Base-by-base conservation (phyloP, 192 early-diverging fungal genomes). In the Paraglomus occultum region DNA sequence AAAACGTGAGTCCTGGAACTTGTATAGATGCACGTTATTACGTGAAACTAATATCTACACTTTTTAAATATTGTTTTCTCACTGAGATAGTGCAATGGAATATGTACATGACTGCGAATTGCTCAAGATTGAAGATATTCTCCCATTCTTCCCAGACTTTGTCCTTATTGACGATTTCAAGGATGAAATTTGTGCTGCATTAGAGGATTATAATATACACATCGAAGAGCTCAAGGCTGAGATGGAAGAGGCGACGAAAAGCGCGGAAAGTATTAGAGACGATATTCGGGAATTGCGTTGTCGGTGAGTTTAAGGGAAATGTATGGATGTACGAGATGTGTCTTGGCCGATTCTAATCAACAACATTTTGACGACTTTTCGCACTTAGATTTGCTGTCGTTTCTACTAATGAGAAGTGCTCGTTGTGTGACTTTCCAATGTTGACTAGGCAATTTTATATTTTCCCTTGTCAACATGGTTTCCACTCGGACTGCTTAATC, bases 111-210 rank as follows among this genome's bases (percentile, higher is more conserved):
- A 90, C 52, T 89, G 91, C 17, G 90, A 95, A 47, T 72, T 95
- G 8, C 78, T 96, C 39, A 93, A 92, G 58, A 92, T 99, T 51
- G 95, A 96, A 74, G 95, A 99, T 77, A 92, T 99, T 60, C 78
- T 99, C 63, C 94, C 92, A 1, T 95, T 91, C 72, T 99, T 99
- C 75, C 97, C 96, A 0, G 97, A 97, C 71, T 97, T 98, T 81
- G 91, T 95, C 1, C 82, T 92, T 0, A 98, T 99, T 74, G 94
- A 99, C 71, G 92, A 97, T 73, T 96, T 99, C 78, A 98, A 98
- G 77, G 90, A 94, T 42, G 97, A 99, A 62, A 91, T 99, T 15
- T 93, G 90, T 73, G 64, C 79, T 6, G 95, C 96, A 6, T 79
- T 99, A 10, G 92, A 96, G 64, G 90, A 96, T 51, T 98, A 98